Conservation (phyloP, 768 basidiomycete species). For the Gyrodon lividus region DNA sequence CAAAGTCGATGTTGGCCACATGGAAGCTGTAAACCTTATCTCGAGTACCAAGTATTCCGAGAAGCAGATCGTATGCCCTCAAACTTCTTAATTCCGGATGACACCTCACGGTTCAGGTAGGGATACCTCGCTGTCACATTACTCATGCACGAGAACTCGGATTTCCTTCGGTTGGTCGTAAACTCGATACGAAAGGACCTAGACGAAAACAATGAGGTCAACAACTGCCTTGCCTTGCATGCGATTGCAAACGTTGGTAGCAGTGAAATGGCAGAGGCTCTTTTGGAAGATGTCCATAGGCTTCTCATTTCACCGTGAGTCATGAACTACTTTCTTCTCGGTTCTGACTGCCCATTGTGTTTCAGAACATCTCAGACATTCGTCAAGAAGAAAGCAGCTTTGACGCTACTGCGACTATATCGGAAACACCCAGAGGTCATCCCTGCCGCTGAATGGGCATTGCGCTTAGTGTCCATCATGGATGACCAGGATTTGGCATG, state of each 20-base stretch:
- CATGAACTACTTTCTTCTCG: neutral
- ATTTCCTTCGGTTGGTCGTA: constrained; percentile 93
- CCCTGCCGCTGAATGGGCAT: constrained; percentile 92
- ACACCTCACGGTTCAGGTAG: constrained; percentile 39
- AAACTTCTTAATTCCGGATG: neutral
- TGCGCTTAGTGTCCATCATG: constrained; percentile 93
- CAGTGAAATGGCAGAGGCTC: constrained; percentile 96
- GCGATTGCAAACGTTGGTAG: constrained; percentile 98
- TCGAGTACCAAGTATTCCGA: constrained; percentile 95
- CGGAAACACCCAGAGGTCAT: constrained; percentile 95
- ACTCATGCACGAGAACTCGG: constrained; percentile 98
- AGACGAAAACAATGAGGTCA: constrained; percentile 90
- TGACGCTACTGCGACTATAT: constrained; percentile 89
- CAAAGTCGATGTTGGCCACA: constrained; percentile 98
- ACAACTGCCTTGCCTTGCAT: constrained; percentile 94
- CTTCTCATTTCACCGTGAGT: constrained; percentile 90
- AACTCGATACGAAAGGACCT: constrained; percentile 98
- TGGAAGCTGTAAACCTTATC: constrained; percentile 99
- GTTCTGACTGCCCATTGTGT: constrained; percentile 14
- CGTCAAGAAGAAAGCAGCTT: constrained; percentile 97
- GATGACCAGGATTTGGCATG: constrained; percentile 84
- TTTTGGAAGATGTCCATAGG: constrained; percentile 91
- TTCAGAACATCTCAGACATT: constrained; percentile 88
- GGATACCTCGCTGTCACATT: constrained; percentile 97
- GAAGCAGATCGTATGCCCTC: constrained; percentile 87